Evolutionary conservation across 139 green algal genomes (phyloP).

Genomic region (Diplosphaera chodatii): DNA sequence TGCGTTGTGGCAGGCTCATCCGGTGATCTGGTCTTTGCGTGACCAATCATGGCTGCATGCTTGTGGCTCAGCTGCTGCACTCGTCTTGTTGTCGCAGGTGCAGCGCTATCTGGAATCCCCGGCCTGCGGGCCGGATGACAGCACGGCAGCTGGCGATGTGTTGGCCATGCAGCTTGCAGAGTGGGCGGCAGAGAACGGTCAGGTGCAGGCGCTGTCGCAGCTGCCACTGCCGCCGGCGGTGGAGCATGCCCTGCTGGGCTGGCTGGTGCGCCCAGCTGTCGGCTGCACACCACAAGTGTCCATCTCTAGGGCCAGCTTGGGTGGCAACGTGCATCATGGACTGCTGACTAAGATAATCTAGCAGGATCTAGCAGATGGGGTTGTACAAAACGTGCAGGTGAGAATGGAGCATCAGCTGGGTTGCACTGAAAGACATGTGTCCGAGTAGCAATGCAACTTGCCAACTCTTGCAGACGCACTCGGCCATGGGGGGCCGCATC

Average conservation of each 20-base stretch:
- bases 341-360: background rate
- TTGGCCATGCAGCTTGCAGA: conserved; percentile 24
- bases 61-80: no score
- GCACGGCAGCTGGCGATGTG: background rate
- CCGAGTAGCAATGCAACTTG: no score
- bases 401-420: no score
- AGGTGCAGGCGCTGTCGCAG: conserved; percentile 23
- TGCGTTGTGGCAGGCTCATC: no score
- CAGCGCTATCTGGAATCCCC: background rate
- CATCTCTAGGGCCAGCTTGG: no score
- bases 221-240: conserved; percentile 17
- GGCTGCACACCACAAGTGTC: no score
- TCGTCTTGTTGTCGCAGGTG: background rate
- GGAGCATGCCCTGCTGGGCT: conserved; percentile 23
- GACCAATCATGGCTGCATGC: no score
- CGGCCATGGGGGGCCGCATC: background rate
- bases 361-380: no score
- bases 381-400: no score
- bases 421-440: no score
- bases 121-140: background rate
- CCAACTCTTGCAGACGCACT: conserved; percentile 8
- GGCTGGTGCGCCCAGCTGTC: background rate
- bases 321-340: background rate
- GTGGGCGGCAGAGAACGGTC: conserved; percentile 8
- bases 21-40: no score